phyloP scores from a whole-genome alignment of 768 basidiomycete species.

The Tylopilus subfusipes region DNA sequence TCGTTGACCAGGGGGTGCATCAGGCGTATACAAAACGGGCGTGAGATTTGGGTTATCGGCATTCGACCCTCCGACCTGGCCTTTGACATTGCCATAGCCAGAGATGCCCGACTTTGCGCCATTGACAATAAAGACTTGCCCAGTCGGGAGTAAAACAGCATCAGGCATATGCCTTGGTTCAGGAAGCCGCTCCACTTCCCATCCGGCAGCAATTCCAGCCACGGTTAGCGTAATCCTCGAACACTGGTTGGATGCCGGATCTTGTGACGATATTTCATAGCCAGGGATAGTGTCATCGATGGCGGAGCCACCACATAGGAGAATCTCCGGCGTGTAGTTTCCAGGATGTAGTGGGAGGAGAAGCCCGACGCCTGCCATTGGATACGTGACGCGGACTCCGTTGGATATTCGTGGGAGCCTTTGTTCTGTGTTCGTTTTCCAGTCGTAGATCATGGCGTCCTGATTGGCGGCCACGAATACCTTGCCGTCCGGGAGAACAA shows the following conservation, averaged over 20 bases:
- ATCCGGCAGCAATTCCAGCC: constrained; percentile 61
- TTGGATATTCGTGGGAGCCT: constrained; percentile 69
- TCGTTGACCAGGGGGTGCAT: constrained; percentile 49
- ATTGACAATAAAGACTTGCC: constrained; percentile 70
- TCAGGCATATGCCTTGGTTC: constrained; percentile 74
- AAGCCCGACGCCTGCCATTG: constrained; percentile 73
- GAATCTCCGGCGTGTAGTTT: constrained; percentile 64
- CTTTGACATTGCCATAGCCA: constrained; percentile 70
- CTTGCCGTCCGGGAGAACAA: constrained; percentile 63
- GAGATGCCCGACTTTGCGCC: constrained; percentile 72
- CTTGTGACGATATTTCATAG: constrained; percentile 66
- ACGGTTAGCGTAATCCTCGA: constrained; percentile 64
- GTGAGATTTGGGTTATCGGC: constrained; percentile 68
- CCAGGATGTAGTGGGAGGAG: constrained; percentile 66
- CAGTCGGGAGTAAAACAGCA: constrained; percentile 77
- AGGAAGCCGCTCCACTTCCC: constrained; percentile 76
- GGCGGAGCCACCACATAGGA: constrained; percentile 75
- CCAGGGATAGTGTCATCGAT: constrained; percentile 58
- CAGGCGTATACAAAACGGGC: constrained; percentile 68
- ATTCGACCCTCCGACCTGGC: constrained; percentile 72
- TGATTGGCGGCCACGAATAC: constrained; percentile 77
- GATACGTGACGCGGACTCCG: constrained; percentile 77
- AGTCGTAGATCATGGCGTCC: constrained; percentile 79
- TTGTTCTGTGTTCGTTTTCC: constrained; percentile 58
- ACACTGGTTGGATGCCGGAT: constrained; percentile 71